These are phyloP conservation scores for Mikania micrantha DNA, from an alignment of 129 eudicot species.

Conservation along the genomic window DNA sequence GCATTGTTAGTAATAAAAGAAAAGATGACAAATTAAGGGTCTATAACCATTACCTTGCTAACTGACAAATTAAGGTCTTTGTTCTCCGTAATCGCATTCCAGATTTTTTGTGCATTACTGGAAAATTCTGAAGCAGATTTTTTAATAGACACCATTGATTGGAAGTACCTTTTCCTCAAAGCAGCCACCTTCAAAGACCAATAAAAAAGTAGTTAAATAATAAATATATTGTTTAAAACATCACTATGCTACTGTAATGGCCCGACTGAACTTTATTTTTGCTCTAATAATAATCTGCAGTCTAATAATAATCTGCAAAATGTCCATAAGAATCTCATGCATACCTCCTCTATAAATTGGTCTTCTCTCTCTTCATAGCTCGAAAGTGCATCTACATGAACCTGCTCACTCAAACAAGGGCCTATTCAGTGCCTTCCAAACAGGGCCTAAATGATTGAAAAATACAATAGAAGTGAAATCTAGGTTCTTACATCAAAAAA, in stretches of 20 bases:
- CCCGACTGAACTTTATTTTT: too few relatives aligned
- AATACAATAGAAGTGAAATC: not conserved
- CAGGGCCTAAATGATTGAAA: not conserved
- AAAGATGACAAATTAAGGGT: not conserved
- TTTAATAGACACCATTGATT: constrained; percentile 50
- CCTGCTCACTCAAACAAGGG: constrained; percentile 33
- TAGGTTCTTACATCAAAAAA: constrained; percentile 63
- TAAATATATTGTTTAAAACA: not conserved
- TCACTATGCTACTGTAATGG: not conserved
- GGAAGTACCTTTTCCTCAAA: constrained; percentile 48
- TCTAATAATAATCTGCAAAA: too few relatives aligned
- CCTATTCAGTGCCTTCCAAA: not conserved
- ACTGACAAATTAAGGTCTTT: too few relatives aligned
- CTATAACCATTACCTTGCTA: constrained; percentile 29
- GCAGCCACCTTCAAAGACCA: constrained; percentile 48
- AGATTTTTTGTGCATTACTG: constrained; percentile 59
- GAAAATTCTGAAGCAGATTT: constrained; percentile 70
- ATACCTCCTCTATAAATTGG: constrained; percentile 66
- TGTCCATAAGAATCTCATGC: constrained; percentile 9
- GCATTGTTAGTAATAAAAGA: too few relatives aligned
- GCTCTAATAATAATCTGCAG: too few relatives aligned
- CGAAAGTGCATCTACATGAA: constrained; percentile 66
- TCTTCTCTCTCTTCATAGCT: constrained; percentile 74
- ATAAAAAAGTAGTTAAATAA: not conserved
- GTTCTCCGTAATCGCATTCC: constrained; percentile 69